Base-by-base conservation (phyloP, 148 eudicot genomes). In the Amaranthus hypochondriacus region DNA sequence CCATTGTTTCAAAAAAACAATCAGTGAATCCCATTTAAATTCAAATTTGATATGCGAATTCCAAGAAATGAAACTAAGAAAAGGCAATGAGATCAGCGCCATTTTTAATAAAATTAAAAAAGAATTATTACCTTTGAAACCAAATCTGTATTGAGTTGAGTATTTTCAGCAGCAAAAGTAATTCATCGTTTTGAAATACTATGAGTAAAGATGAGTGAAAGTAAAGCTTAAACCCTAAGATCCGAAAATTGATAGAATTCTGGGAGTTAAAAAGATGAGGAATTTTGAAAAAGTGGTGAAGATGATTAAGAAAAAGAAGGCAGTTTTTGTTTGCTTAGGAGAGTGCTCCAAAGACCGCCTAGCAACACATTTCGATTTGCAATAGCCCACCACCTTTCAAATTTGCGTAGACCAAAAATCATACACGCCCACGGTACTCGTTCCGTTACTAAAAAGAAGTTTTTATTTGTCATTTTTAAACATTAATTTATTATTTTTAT, bases 211-310 rank as follows among this genome's bases (percentile, higher is more conserved):
- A 67, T 47, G 53, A 49, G 39, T 67, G 56, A 11, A 8, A 63
- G 66, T 18, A 11, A 76, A 69, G 53, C 73, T 75, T 59, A 75
- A 75, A 68, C 78, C 78, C 78, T 75, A 56, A 59, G 67, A 75
- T 75, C 73, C 66, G 48, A 48, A n/a, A 66, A 4, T 48, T 55
- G 48, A 42, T 62, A 28, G 39, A 28, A 28, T 28, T 28, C 39
- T 28, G 39, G 39, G 39, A 28, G 39, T 28, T 28, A 28, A 28
- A 28, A 28, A 28, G 39, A 28, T 28, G 39, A 28, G 39, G 39
- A 28, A 28, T 28, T 28, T 28, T 28, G 39, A 28, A 28, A 28
- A 28, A 28, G 39, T 28, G 39, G 39, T 28, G 39, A 28, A 28
- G 39, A 28, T 28, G 39, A 28, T 28, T 28, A 28, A 28, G 39